Percentiles rank a stretch among this genome's conserved stretches.
Conservation (phyloP, 179 eudicot species). For the Spergularia azorica region DNA sequence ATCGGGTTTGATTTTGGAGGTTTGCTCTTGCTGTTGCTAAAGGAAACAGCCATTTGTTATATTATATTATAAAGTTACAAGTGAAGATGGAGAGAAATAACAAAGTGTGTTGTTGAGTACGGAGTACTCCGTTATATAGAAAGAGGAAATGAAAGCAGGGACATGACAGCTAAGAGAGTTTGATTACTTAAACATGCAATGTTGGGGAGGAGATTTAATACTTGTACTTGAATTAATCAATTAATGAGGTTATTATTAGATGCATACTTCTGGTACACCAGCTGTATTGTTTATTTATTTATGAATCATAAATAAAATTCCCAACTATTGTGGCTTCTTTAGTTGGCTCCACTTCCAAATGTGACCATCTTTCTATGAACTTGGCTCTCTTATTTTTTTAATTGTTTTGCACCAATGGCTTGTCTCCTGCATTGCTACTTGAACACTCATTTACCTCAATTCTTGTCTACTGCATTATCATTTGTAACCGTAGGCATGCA, state of each 20-base stretch:
- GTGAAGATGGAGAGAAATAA: background rate
- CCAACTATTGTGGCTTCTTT: background rate
- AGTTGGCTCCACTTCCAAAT: no score
- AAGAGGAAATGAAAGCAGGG: background rate
- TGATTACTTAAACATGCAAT: background rate
- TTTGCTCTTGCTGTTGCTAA: background rate
- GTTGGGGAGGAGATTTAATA: no score
- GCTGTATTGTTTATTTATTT: background rate
- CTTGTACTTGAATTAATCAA: no score
- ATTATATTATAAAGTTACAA: background rate
- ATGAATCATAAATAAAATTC: no score
- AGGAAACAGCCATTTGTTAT: conserved; percentile 8
- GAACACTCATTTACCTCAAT: background rate
- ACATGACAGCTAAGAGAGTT: background rate
- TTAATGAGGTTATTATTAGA: no score
- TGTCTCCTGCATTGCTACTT: conserved; percentile 1
- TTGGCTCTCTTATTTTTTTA: background rate
- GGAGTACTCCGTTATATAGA: background rate
- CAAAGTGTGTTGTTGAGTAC: background rate
- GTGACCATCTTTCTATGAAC: background rate
- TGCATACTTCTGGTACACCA: background rate
- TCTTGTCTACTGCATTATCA: no score
- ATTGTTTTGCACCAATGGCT: background rate
- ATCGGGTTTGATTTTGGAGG: conserved; percentile 23
- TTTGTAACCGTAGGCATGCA: no score